Conservation (phyloP, 2,329 filamentous ascomycete genomes). For the Colletotrichum shisoi region DNA sequence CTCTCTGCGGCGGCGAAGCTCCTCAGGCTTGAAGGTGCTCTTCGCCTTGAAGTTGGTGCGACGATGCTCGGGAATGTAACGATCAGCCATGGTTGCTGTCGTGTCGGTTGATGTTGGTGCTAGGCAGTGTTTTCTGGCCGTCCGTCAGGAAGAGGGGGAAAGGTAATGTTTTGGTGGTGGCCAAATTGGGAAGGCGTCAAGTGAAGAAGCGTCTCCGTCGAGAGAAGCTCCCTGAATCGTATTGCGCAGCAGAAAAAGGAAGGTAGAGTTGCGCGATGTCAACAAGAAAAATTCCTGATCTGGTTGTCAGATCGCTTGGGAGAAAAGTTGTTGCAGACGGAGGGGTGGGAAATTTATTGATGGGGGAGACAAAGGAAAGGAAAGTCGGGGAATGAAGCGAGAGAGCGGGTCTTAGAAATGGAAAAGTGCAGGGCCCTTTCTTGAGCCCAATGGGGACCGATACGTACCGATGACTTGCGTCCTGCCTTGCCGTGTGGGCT, state of each 20-base stretch:
- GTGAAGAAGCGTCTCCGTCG: conserved; percentile 19
- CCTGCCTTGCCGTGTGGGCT: not conserved
- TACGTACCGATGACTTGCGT: conserved; percentile 26
- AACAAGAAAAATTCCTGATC: conserved; percentile 13
- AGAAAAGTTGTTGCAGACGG: conserved; percentile 36
- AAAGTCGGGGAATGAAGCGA: conserved; percentile 34
- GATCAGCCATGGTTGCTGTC: conserved; percentile 83
- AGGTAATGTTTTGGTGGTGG: conserved; percentile 17
- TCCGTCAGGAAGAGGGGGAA: conserved; percentile 26
- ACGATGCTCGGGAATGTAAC: conserved; percentile 99
- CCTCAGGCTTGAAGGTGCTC: conserved; percentile 98
- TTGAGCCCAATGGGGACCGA: conserved; percentile 18
- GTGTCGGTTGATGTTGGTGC: conserved; percentile 21
- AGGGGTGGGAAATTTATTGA: conserved; percentile 38
- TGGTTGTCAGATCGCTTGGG: conserved; percentile 21
- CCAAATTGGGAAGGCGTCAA: conserved; percentile 13
- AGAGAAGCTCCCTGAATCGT: conserved; percentile 13
- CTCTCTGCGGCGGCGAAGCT: conserved; percentile 96
- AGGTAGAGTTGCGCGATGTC: conserved; percentile 18
- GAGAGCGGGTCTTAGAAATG: conserved; percentile 39
- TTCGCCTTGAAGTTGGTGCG: conserved; percentile 99
- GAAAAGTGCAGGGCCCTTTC: conserved; percentile 34
- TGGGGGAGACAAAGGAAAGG: conserved; percentile 29
- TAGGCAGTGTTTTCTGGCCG: conserved; percentile 24
- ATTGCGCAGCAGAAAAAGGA: conserved; percentile 20